Percentiles rank a stretch among this genome's conserved stretches.
phyloP scores from a whole-genome alignment of 2,329 filamentous ascomycete genomes.

The Epichloe scottii region DNA sequence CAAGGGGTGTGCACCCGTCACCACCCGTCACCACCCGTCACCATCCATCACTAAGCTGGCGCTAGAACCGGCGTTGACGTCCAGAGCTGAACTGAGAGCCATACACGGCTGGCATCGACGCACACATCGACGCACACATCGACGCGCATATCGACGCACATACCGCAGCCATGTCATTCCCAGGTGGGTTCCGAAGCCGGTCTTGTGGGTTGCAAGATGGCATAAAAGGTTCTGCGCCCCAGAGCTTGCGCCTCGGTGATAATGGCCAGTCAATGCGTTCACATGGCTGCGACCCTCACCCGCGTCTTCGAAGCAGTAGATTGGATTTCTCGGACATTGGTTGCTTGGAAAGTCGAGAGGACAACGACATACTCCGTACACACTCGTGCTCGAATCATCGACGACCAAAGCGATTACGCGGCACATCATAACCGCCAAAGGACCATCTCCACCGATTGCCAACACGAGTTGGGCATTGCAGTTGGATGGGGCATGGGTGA shows the following conservation, averaged over 20 bases:
- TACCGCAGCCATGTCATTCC: background rate
- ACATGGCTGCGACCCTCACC: background rate
- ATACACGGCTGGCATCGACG: constrained; percentile 2
- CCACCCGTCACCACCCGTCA: background rate
- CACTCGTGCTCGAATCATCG: background rate
- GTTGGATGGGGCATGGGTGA: background rate
- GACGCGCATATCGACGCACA: background rate
- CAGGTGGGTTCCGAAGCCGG: constrained; percentile 4
- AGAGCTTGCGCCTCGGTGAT: background rate
- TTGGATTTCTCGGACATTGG: background rate
- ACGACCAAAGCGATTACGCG: background rate
- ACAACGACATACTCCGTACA: background rate
- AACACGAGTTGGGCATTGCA: background rate
- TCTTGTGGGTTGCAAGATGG: background rate
- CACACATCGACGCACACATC: too few species aligned
- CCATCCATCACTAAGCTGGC: background rate
- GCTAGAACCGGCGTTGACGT: constrained; percentile 2
- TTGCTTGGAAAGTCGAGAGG: background rate
- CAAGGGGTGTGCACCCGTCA: constrained; percentile 1
- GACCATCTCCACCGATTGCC: background rate
- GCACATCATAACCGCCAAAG: background rate
- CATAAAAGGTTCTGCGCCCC: constrained; percentile 7
- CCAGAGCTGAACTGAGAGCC: constrained; percentile 8
- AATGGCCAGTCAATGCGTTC: background rate
- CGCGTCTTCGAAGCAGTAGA: background rate